Conservation (phyloP, 225 moss, liverwort and hornwort species). For the Pleurozium schreberi region DNA sequence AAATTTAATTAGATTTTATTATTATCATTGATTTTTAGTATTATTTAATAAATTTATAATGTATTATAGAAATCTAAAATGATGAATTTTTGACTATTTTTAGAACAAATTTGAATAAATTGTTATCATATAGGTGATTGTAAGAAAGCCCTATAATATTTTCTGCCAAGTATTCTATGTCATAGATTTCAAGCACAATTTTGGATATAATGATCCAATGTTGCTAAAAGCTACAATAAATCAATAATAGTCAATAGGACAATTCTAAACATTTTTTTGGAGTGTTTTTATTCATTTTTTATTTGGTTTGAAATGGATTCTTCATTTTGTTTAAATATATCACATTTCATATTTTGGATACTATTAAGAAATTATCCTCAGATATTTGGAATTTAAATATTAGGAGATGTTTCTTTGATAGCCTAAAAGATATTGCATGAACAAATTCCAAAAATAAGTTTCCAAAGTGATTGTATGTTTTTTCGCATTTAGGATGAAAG, state of each 20-base stretch:
- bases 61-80: neutral
- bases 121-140: accelerated
- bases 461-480: neutral
- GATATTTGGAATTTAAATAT: neutral
- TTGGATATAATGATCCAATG: too few relatives aligned
- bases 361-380: neutral
- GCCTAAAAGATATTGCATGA: neutral
- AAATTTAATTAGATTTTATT: too few relatives aligned
- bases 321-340: neutral
- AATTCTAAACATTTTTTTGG: neutral
- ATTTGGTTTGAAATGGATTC: too few relatives aligned
- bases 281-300: too few relatives aligned
- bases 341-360: neutral
- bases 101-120: neutral
- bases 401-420: accelerated
- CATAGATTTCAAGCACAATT: neutral
- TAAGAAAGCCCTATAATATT: accelerated
- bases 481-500: accelerated
- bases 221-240: too few relatives aligned
- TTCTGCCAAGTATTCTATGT: neutral
- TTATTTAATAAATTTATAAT: neutral
- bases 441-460: neutral
- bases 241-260: too few relatives aligned
- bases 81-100: neutral
- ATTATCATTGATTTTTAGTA: too few relatives aligned